Percentiles rank a stretch among this genome's conserved stretches.
phyloP scores from a whole-genome alignment of 2,329 filamentous ascomycete species.

The Domatiomyces catenatus region DNA sequence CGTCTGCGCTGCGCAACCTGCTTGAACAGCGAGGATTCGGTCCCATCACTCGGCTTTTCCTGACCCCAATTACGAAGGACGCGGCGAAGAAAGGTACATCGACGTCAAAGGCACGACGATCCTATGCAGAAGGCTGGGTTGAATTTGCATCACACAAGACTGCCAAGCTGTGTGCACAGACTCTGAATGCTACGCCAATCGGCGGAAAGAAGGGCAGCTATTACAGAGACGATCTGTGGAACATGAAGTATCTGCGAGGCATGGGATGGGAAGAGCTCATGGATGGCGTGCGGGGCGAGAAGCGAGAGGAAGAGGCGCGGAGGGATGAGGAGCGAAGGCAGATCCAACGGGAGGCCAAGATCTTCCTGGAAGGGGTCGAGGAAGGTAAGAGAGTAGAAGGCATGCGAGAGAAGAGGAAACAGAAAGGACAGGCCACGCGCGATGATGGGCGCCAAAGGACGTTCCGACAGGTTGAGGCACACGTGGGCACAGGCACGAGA shows the following conservation, averaged over 20 bases:
- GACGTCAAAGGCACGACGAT: conserved; percentile 17
- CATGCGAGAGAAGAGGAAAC: conserved; percentile 27
- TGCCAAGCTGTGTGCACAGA: conserved; percentile 31
- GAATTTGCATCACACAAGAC: conserved; percentile 32
- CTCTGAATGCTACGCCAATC: conserved; percentile 29
- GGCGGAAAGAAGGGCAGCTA: conserved; percentile 31
- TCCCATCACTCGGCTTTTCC: conserved; percentile 30
- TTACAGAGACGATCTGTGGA: conserved; percentile 33
- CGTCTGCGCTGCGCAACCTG: conserved; percentile 29
- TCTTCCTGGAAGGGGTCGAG: conserved; percentile 29
- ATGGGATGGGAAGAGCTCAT: conserved; percentile 32
- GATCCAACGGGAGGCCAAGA: conserved; percentile 30
- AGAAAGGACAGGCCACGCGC: conserved; percentile 18
- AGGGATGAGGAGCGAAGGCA: conserved; percentile 28
- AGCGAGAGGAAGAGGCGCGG: conserved; percentile 26
- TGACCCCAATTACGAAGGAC: conserved; percentile 22
- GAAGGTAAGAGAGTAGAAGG: conserved; percentile 22
- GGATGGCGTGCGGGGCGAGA: conserved; percentile 30
- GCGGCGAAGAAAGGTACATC: conserved; percentile 23
- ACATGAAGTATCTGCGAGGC: conserved; percentile 31
- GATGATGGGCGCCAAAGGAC: conserved; percentile 17
- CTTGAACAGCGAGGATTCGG: conserved; percentile 27
- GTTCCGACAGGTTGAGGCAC: conserved; percentile 31
- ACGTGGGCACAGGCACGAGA: conserved; percentile 6
- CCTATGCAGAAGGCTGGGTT: conserved; percentile 33